Evolutionary conservation across 352 stramenopile species (phyloP), one percentile per base, ranked within the genome.

Genomic region (Albugo candida): DNA sequence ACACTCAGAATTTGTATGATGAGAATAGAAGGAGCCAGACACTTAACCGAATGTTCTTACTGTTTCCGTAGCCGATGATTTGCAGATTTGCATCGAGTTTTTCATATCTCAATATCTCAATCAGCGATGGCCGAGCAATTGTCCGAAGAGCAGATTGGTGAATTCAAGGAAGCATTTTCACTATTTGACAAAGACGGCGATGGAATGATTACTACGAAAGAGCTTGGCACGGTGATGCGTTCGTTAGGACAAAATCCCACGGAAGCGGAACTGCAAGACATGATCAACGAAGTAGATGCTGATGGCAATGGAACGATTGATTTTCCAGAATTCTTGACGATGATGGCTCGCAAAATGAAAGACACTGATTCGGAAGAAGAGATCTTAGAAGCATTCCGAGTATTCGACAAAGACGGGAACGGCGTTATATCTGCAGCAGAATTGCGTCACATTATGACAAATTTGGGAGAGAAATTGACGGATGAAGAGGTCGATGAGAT

Each of bases 81-180:
- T 54, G 45, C 61, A 55, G 58, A 81, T 83, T 83, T 68, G 16
- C 61, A 43, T 61, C 16, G 6, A 61, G 41, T 60, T 72, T 64
- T 52, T 40, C 53, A 51, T 44, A 52, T 58, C 49, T 31, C 24
- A 60, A 51, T 44, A 52, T 58, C 49, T 31, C 24, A 60, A 41
- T 53, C 61, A 67, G 38, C 47, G 42, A 91, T 91, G 78, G 75
- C 78, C 63, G 78, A 92, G 66, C 79, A 92, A 56, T 59, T 93
- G 40, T 93, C 81, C n/a, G 75, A 89, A 65, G 75, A 92, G 66
- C 94, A 99, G 74, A 98, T 98, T 75, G 93, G 93, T 36, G 95
- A 99, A 84, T 99, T 99, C 83, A 99, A 99, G 91, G 95, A 99
- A 76, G 95, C 95, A 16, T 99, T 99, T 82, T 98, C 91, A 61